Evolutionary conservation across 768 basidiomycete genomes (phyloP).

Genomic region (Boletus vinaceobasis): DNA sequence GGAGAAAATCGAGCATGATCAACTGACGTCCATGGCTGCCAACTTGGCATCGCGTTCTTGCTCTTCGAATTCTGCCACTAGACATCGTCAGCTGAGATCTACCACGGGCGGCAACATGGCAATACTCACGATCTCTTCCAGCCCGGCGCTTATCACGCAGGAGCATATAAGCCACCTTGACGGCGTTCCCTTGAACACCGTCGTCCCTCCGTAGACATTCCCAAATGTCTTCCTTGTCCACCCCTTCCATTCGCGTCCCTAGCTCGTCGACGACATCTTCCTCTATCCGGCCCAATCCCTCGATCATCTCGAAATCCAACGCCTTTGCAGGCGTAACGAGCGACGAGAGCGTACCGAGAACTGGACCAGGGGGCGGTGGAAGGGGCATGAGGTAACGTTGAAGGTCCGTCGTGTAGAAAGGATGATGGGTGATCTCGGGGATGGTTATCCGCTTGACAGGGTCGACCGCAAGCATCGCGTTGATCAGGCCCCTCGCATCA

Average conservation of each 20-base stretch:
- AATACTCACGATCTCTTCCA: constrained; percentile 74
- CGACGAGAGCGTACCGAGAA: constrained; percentile 69
- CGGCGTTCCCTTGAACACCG: constrained; percentile 82
- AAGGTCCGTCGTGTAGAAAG: constrained; percentile 86
- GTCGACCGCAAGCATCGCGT: constrained; percentile 89
- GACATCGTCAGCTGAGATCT: constrained; percentile 13
- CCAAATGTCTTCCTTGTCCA: constrained; percentile 85
- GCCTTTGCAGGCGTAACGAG: constrained; percentile 66
- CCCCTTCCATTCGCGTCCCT: constrained; percentile 62
- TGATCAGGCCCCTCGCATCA: constrained; percentile 77
- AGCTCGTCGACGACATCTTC: constrained; percentile 88
- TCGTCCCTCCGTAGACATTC: constrained; percentile 79
- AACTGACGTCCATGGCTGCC: constrained; percentile 75
- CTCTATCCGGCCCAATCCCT: constrained; percentile 88
- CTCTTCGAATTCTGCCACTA: constrained; percentile 77
- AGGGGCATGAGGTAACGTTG: constrained; percentile 84
- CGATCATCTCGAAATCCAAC: constrained; percentile 81
- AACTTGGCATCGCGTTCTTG: constrained; percentile 81
- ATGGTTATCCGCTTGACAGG: constrained; percentile 94
- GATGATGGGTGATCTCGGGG: constrained; percentile 84
- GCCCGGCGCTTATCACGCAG: constrained; percentile 83
- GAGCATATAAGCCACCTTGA: constrained; percentile 96
- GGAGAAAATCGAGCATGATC: constrained; percentile 19
- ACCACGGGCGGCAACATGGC: background rate
- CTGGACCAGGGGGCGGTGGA: constrained; percentile 72